Evolutionary conservation across 495 filamentous ascomycete species (phyloP).

Genomic region (Aspergillus panamensis): DNA sequence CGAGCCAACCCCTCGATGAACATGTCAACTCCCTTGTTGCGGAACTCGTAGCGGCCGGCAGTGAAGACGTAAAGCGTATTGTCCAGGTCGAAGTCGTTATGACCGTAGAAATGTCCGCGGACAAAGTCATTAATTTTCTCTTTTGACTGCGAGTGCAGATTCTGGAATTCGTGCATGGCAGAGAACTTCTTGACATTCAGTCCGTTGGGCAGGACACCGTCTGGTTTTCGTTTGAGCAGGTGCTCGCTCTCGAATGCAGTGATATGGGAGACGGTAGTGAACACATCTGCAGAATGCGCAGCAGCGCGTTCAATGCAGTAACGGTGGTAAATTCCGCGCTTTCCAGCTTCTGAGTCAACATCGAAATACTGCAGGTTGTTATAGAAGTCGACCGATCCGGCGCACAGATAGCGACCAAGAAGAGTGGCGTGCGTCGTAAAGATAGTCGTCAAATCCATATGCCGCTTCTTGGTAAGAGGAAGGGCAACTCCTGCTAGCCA

Average conservation of each 20-base stretch:
- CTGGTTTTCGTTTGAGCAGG: slow-evolving; percentile 93
- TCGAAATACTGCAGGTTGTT: slow-evolving; percentile 98
- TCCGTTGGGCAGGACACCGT: slow-evolving; percentile 93
- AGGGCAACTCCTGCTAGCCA: slow-evolving; percentile 97
- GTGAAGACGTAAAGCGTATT: slow-evolving; percentile 99
- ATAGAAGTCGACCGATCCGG: slow-evolving; percentile 97
- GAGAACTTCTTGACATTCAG: slow-evolving; percentile 99
- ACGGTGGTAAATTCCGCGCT: slow-evolving; percentile 96
- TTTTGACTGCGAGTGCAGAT: slow-evolving; percentile 91
- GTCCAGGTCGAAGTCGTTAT: slow-evolving; percentile 93
- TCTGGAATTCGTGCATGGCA: slow-evolving; percentile 98
- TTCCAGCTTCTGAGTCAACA: slow-evolving; percentile 93
- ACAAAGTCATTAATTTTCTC: slow-evolving; percentile 98
- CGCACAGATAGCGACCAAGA: slow-evolving; percentile 91
- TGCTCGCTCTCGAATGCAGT: slow-evolving; percentile 98
- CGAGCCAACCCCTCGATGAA: slow-evolving; percentile 95
- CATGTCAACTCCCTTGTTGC: slow-evolving; percentile 99
- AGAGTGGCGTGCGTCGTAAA: slow-evolving; percentile 98
- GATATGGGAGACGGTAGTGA: slow-evolving; percentile 98
- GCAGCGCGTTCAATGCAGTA: slow-evolving; percentile 97
- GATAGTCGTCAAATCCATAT: slow-evolving; percentile 96
- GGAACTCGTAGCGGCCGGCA: slow-evolving; percentile 91
- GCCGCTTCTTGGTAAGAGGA: slow-evolving; percentile 84
- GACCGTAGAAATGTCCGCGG: slow-evolving; percentile 96
- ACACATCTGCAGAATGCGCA: slow-evolving; percentile 88